Base-by-base conservation (phyloP, 2,329 filamentous ascomycete genomes). In the Fusarium sp. region DNA sequence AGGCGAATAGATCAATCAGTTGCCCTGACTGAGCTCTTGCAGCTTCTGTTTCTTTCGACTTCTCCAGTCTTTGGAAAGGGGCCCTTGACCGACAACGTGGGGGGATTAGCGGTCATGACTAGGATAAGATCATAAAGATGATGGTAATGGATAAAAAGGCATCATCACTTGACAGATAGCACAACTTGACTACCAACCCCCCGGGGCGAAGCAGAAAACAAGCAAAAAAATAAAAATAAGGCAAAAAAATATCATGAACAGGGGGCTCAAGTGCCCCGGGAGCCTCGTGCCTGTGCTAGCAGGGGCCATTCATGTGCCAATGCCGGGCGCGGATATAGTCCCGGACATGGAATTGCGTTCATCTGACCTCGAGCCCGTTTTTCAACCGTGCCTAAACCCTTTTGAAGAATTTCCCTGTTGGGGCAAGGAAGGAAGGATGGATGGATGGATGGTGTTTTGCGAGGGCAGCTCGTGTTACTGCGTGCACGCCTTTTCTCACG, bases 331-430 rank as follows among this genome's bases (percentile, higher is more conserved):
- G 60, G 59, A 28, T 57, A 67, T 67, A 55, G 56, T 43, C 44
- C 53, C 54, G 46, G 68, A 57, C 65, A 66, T 71, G 68, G 44
- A 59, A 39, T 48, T 69, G 41, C 47, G 68, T 62, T 71, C 60
- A 71, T 71, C 70, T 71, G 68, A 71, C 68, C 39, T 60, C 11
- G 46, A 34, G 39, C 13, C 39, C 43, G 47, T 34, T 54, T 68
- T 69, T 68, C n/a, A 23, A 11, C 16, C 41, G 18, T 53, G 6
- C 5, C 16, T 31, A 10, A 9, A 15, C 39, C 27, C 28, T 30
- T 18, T 16, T 54, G 44, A 43, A n/a, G n/a, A 34, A 31, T 40
- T 55, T 47, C 55, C 52, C 30, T 27, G 31, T 39, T 44, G 62
- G 57, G 48, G 41, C n/a, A 47, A 47, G 53, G 39, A 36, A 43